Percentiles rank a stretch among this genome's conserved stretches.
These are phyloP conservation scores for Dryadomyces quercus-mongolicae DNA, from an alignment of 2,329 filamentous ascomycete genomes.

Conservation along the genomic window DNA sequence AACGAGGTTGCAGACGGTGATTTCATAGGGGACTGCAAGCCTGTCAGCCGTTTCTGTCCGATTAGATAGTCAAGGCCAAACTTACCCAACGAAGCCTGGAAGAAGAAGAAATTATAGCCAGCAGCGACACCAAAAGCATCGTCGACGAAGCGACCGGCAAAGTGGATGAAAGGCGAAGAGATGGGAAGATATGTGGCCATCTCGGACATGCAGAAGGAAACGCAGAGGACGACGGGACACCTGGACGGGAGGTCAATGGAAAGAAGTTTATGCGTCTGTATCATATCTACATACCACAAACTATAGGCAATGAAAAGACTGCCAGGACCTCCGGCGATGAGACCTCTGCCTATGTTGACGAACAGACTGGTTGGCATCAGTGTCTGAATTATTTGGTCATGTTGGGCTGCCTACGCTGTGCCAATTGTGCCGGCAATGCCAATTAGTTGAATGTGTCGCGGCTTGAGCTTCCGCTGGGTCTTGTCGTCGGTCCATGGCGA, in stretches of 20 bases:
- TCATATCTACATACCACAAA: neutral
- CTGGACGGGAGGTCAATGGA: neutral
- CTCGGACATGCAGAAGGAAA: slow-evolving; percentile 31
- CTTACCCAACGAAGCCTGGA: neutral
- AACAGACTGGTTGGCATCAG: neutral
- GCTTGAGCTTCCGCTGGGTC: slow-evolving; percentile 20
- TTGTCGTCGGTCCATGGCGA: neutral
- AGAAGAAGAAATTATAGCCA: slow-evolving; percentile 34
- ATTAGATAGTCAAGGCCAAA: too few species aligned
- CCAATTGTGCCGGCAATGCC: slow-evolving; percentile 35
- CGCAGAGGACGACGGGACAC: slow-evolving; percentile 21
- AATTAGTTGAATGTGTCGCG: slow-evolving; percentile 38
- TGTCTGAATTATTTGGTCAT: too few species aligned
- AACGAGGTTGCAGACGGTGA: slow-evolving; percentile 4
- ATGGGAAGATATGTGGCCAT: slow-evolving; percentile 49
- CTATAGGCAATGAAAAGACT: too few species aligned
- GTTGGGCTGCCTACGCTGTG: slow-evolving; percentile 2
- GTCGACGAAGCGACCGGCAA: slow-evolving; percentile 32
- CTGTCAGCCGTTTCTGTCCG: too few species aligned
- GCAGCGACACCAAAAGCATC: slow-evolving; percentile 32
- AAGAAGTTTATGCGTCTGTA: too few species aligned
- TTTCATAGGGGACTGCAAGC: neutral
- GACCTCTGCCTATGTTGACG: neutral
- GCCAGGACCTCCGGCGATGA: slow-evolving; percentile 13
- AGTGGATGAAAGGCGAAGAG: slow-evolving; percentile 35